Evolutionary conservation across 2,329 filamentous ascomycete species (phyloP), one percentile per base, ranked within the genome.

Genomic region (Phoma sp.): DNA sequence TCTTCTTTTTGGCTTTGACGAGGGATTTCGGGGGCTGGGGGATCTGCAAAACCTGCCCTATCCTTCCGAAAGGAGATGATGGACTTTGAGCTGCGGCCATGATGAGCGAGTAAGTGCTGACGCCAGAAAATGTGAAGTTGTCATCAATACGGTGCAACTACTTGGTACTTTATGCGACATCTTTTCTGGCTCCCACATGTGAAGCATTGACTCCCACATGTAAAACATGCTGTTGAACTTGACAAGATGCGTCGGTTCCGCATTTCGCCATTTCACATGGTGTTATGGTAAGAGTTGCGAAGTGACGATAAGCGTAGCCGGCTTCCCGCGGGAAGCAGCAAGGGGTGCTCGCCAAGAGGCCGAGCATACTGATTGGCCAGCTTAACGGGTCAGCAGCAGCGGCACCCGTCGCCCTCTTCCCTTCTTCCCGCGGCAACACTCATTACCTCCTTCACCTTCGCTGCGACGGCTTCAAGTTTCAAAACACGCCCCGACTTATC

Each of bases 381-480:
- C n/a, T n/a, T n/a, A n/a, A n/a, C n/a, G n/a, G n/a, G n/a, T n/a
- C n/a, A n/a, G n/a, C n/a, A n/a, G n/a, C n/a, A n/a, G n/a, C n/a
- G n/a, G n/a, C n/a, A n/a, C n/a, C n/a, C n/a, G 23, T 25, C 23
- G 9, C 5, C 23, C 23, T 18, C 6, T 14, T 20, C 32, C 14
- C 21, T 20, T 30, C 17, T 42, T 52, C 49, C 49, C 49, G 42
- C 49, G 49, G 49, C 40, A 52, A 40, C 42, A 25, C 14, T 15
- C 12, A 20, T 21, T 33, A 15, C n/a, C 17, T 42, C 12, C 20
- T 53, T 18, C 29, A 20, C 14, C 30, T 47, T 23, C 21, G 20
- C 21, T 29, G 36, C 29, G 6, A 25, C 21, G n/a, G 20, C 20
- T 18, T 30, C 18, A 15, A n/a, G n/a, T n/a, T n/a, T n/a, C n/a